Evolutionary conservation across 441 rosid species (phyloP), one percentile per base, ranked within the genome.

Genomic region (Gossypium davidsonii): DNA sequence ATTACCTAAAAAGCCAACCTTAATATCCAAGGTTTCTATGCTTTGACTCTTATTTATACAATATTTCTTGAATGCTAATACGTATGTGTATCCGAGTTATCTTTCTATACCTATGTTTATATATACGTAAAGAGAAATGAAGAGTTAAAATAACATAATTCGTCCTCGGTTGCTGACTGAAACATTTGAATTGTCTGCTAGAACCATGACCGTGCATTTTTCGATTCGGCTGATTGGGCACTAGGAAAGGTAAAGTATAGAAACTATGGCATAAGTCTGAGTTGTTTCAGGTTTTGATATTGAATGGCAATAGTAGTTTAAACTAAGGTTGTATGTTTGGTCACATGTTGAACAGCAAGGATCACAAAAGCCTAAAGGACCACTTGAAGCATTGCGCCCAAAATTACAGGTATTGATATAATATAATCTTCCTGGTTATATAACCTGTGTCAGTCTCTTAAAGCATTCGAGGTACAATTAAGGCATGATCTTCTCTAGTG

Each of bases 181-280:
- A 44, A 11, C 31, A 37, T 5, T 62, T 62, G 49, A 65, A 44
- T 20, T 44, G 17, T 67, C 15, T 79, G 49, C 26, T 74, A 88
- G 93, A 89, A 87, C 72, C 90, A 89, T 55, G 93, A 86, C 59
- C 93, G 81, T 0, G 90, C 90, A 2, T 89, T 84, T 70, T 89
- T 89, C 48, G 89, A 89, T 78, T 89, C 93, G 0, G 93, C 93
- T 55, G 93, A 89, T 75, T 89, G 93, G 93, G 93, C 93, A 20
- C 69, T 89, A 71, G 88, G 84, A 78, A 89, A 89, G 89, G 93
- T 89, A 70, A 58, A 58, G 34, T 23, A 2, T 4, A 28, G 42
- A 14, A 12, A 2, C 14, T 20, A 9, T 20, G 14, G 28, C 60
- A 8, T 55, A 55, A 9, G 23, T 53, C 25, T 3, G 8, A 53